A percentile compares a stretch with the other conserved stretches of the same genome.
Conservation (phyloP, 768 basidiomycete species). For the Amanita thiersii region DNA sequence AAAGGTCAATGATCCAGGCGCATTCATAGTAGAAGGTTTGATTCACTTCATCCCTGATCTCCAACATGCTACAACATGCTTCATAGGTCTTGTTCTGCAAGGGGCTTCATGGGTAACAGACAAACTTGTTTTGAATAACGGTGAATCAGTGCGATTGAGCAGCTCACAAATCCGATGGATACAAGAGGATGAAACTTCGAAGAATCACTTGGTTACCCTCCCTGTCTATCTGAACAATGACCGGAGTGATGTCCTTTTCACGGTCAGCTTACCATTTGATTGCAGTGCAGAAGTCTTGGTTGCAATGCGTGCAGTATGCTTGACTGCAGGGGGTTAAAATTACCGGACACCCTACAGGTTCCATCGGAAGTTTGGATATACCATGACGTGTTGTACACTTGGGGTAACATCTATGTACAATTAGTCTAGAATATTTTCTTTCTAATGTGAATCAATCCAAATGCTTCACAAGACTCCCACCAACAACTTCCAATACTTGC, state of each 20-base stretch:
- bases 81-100: constrained; percentile 74
- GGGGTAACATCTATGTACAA: no score
- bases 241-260: constrained; percentile 86
- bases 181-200: constrained; percentile 38
- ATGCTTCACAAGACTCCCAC: constrained; percentile 30
- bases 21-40: constrained; percentile 86
- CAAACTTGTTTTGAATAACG: constrained; percentile 75
- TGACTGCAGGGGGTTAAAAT: constrained; percentile 68
- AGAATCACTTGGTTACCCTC: constrained; percentile 53
- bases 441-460: neutral
- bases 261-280: constrained; percentile 77
- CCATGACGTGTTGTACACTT: constrained; percentile 15
- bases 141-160: constrained; percentile 68
- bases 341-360: neutral
- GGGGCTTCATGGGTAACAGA: constrained; percentile 73
- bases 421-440: constrained; percentile 3
- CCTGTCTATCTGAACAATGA: constrained; percentile 92
- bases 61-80: constrained; percentile 5
- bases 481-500: constrained; percentile 69
- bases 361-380: constrained; percentile 12
- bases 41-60: constrained; percentile 6
- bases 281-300: constrained; percentile 58
- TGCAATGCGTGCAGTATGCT: constrained; percentile 83
- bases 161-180: constrained; percentile 88
- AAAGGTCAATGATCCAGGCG: constrained; percentile 64